Conservation (phyloP, 2,329 filamentous ascomycete species). For the Macrophomina tecta region DNA sequence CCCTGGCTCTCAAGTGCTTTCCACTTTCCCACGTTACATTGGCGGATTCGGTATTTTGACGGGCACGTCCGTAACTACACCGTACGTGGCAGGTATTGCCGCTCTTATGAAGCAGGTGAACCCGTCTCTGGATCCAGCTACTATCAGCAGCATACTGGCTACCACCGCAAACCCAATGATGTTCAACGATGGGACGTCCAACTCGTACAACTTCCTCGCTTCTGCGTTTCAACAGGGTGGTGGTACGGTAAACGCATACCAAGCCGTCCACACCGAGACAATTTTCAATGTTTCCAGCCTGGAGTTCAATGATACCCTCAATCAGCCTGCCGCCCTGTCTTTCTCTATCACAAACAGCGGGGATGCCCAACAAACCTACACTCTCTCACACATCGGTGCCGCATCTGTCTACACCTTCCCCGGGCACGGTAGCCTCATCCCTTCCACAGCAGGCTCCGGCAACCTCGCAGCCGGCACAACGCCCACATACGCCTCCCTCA, state of each 20-base stretch:
- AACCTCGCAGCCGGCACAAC: no score
- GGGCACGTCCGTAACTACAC: neutral
- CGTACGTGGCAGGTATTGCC: neutral
- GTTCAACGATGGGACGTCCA: neutral
- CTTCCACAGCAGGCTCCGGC: no score
- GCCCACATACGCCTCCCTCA: no score
- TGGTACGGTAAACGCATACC: neutral
- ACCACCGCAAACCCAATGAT: neutral
- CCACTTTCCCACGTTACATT: neutral
- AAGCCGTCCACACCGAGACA: neutral
- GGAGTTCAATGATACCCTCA: neutral
- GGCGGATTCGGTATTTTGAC: neutral
- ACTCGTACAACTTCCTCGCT: neutral
- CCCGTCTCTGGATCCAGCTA: neutral
- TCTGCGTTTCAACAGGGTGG: neutral
- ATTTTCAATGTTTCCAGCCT: neutral
- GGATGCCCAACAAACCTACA: neutral
- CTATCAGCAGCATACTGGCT: neutral
- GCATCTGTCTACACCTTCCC: neutral
- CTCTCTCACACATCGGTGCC: neutral
- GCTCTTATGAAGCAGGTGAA: neutral
- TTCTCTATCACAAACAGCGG: neutral
- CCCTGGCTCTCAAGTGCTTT: neutral
- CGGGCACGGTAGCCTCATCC: neutral
- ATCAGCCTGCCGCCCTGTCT: neutral